phyloP scores from a whole-genome alignment of 257 asterid genomes.

The Lantana camara region DNA sequence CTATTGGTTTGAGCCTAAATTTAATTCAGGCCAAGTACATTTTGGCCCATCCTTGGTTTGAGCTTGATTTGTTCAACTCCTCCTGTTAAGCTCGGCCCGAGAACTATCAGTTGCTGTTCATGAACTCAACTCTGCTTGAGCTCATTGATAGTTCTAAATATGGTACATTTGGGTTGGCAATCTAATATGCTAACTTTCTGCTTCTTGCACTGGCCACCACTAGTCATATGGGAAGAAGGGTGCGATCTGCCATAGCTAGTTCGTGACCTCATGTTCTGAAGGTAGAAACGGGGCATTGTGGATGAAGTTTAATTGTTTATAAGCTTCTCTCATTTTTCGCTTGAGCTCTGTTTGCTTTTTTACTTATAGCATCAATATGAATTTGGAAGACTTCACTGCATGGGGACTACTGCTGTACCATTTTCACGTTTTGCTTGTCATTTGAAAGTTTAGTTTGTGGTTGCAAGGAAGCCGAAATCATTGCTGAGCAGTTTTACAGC shows the following conservation, averaged over 20 bases:
- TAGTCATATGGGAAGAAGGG: constrained; percentile 2
- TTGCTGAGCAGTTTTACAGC: neutral
- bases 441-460: neutral
- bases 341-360: constrained; percentile 11
- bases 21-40: no score
- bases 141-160: no score
- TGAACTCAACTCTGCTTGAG: no score
- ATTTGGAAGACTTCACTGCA: constrained; percentile 8
- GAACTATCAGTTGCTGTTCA: no score
- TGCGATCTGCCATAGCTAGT: neutral
- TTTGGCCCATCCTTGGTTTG: no score
- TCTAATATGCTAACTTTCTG: neutral
- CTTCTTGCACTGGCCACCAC: constrained; percentile 16
- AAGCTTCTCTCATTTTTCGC: neutral
- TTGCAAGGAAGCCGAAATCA: neutral
- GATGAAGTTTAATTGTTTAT: constrained; percentile 9
- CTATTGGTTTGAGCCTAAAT: no score
- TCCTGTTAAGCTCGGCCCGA: no score
- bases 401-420: neutral
- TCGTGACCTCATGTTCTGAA: constrained; percentile 1
- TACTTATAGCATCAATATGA: constrained; percentile 18
- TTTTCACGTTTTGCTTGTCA: neutral
- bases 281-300: neutral
- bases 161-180: no score
- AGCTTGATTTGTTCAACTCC: no score